A percentile compares a stretch with the other conserved stretches of the same genome.
phyloP scores from a whole-genome alignment of 2,329 filamentous ascomycete species.

The Aspergillus pseudoterreus region DNA sequence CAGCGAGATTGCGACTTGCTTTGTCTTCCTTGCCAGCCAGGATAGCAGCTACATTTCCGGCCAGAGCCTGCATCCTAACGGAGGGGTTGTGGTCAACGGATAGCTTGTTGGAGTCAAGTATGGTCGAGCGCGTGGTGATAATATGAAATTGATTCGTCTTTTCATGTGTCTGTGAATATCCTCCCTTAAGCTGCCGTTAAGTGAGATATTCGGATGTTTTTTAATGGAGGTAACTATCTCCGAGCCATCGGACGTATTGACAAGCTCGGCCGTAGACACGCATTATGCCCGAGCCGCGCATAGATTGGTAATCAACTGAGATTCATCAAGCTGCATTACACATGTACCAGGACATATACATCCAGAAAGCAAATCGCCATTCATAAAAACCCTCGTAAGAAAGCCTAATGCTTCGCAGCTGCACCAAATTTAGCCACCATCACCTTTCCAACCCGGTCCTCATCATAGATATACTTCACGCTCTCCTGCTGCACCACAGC shows the following conservation, averaged over 20 bases:
- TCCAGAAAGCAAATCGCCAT: background rate
- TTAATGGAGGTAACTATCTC: no score
- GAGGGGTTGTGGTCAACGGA: slow-evolving; percentile 53
- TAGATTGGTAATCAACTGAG: background rate
- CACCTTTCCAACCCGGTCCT: background rate
- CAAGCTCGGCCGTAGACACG: no score
- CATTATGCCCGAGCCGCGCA: no score
- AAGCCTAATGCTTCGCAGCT: background rate
- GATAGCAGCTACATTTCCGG: slow-evolving; percentile 73
- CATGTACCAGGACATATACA: background rate
- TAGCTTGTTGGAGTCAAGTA: slow-evolving; percentile 16
- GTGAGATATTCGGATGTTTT: no score
- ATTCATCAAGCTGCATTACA: no score
- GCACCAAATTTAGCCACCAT: background rate
- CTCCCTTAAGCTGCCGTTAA: no score
- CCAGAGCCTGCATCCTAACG: slow-evolving; percentile 65
- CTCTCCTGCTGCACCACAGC: slow-evolving; percentile 60
- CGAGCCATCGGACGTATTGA: no score
- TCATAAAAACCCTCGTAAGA: background rate
- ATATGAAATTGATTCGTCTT: no score
- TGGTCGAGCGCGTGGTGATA: background rate
- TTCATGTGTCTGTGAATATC: no score
- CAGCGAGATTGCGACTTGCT: slow-evolving; percentile 75
- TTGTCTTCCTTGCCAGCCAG: slow-evolving; percentile 72
- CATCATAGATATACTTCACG: slow-evolving; percentile 62